Evolutionary conservation across 2,329 filamentous ascomycete species (phyloP).

Genomic region (Fusarium brachygibbosum): DNA sequence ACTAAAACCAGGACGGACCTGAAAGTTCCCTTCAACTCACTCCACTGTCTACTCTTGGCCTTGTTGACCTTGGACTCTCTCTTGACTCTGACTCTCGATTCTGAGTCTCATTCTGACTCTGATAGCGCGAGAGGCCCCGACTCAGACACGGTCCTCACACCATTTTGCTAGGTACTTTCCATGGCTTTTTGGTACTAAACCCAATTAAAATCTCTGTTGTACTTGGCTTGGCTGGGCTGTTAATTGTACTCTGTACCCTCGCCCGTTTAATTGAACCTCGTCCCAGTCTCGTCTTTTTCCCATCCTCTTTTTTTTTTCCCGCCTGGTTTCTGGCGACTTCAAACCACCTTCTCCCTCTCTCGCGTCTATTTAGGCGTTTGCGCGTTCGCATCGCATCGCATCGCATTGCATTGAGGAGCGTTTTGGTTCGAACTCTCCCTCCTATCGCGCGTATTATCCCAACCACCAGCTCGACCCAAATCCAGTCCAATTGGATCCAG

Average conservation of each 20-base stretch:
- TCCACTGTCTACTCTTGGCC: conserved; percentile 21
- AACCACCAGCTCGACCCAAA: conserved; percentile 18
- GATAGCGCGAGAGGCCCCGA: conserved; percentile 45
- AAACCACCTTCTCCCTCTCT: conserved; percentile 17
- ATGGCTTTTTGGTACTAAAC: conserved; percentile 16
- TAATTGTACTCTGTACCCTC: conserved; percentile 28
- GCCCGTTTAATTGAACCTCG: conserved; percentile 38
- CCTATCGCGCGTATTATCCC: conserved; percentile 20
- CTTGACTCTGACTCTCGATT: conserved; percentile 2
- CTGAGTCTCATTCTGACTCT: conserved; percentile 20
- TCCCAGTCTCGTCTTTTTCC: conserved; percentile 16
- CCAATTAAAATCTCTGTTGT: conserved; percentile 14
- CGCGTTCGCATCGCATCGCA: conserved; percentile 28
- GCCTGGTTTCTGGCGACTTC: conserved; percentile 37
- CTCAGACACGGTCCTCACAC: conserved; percentile 47
- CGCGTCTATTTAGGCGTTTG: conserved; percentile 27
- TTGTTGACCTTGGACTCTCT: conserved; percentile 14
- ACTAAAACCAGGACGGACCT: conserved; percentile 29
- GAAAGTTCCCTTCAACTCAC: conserved; percentile 18
- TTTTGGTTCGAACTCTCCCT: conserved; percentile 28
- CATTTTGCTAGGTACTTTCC: conserved; percentile 32
- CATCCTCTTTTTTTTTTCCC: conserved; percentile 37
- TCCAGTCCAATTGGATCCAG: conserved; percentile 29
- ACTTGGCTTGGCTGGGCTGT: conserved; percentile 20
- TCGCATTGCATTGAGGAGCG: conserved; percentile 21